Percentiles rank a stretch among this genome's conserved stretches.
Evolutionary conservation across 148 eudicot species (phyloP).

Genomic region (Chenopodium berlandieri): DNA sequence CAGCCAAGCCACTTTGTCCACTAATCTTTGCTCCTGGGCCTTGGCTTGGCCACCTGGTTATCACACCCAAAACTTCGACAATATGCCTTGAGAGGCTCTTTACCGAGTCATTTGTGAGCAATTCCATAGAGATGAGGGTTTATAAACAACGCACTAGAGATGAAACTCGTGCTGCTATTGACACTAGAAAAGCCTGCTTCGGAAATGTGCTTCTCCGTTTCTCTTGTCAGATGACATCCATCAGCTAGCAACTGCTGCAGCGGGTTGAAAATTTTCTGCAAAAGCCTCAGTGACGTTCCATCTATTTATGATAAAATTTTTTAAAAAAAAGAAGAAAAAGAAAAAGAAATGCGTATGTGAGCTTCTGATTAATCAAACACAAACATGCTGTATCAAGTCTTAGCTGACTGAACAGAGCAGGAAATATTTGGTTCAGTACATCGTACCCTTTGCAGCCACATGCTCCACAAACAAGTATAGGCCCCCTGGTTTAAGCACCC

Average conservation of each 20-base stretch:
- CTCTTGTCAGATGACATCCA: conserved; percentile 83
- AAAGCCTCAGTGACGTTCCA: conserved; percentile 54
- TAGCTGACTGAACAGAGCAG: neutral
- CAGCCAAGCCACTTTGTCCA: conserved; percentile 19
- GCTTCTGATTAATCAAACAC: neutral
- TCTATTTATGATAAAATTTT: conserved; percentile 37
- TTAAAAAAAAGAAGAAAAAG: too few species aligned
- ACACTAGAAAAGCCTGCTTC: conserved; percentile 75
- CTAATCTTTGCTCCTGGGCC: neutral
- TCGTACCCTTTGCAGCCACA: conserved; percentile 74
- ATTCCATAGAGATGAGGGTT: conserved; percentile 73
- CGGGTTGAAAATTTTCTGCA: conserved; percentile 68
- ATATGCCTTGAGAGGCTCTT: neutral
- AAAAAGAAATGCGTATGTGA: neutral
- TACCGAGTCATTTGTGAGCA: conserved; percentile 49
- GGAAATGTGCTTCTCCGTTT: conserved; percentile 50
- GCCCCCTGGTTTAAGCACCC: conserved; percentile 92
- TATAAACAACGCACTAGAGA: conserved; percentile 50
- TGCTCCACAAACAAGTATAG: conserved; percentile 81
- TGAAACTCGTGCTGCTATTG: conserved; percentile 34
- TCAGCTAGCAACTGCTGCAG: conserved; percentile 69
- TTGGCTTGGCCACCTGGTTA: neutral
- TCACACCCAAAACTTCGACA: neutral
- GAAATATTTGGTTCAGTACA: conserved; percentile 27
- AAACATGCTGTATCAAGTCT: neutral